Percentiles rank a stretch among this genome's conserved stretches.
phyloP scores from a whole-genome alignment of 73 alveolate species.

The Uronychia setigera region DNA sequence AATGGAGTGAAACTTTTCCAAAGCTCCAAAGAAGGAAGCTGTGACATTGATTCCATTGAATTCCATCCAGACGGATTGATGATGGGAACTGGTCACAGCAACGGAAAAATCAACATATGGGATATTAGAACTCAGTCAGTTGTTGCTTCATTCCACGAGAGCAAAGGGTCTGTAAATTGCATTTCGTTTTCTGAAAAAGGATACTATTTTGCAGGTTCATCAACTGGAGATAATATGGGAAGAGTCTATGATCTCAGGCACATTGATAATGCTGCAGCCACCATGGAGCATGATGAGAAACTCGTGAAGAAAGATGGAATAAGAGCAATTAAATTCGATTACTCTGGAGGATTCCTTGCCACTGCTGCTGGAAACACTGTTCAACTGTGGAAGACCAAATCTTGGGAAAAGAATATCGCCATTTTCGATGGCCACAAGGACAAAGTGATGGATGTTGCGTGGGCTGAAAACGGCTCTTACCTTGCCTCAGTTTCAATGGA shows the following conservation, averaged over 20 bases:
- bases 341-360: conserved; percentile 16
- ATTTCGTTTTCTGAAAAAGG: conserved; percentile 52
- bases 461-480: conserved; percentile 3
- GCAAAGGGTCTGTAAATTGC: conserved; percentile 4
- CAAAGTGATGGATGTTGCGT: conserved; percentile 12
- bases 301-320: neutral
- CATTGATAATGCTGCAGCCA: conserved; percentile 3
- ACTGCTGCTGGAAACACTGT: conserved; percentile 22
- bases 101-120: conserved; percentile 22
- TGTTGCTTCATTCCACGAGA: conserved; percentile 7
- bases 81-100: conserved; percentile 20
- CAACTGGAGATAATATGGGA: neutral
- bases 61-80: conserved; percentile 60
- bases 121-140: conserved; percentile 27
- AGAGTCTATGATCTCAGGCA: conserved; percentile 21
- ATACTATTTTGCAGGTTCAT: conserved; percentile 10
- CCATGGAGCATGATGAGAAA: neutral
- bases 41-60: conserved; percentile 15
- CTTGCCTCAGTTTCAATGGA: conserved; percentile 28
- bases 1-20: conserved; percentile 37
- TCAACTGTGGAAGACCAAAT: conserved; percentile 4
- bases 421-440: conserved; percentile 20
- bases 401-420: neutral
- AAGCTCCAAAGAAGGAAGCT: neutral
- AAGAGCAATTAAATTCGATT: conserved; percentile 14